Conservation (phyloP, 306 rosid genomes). For the Cicer cuneatum region DNA sequence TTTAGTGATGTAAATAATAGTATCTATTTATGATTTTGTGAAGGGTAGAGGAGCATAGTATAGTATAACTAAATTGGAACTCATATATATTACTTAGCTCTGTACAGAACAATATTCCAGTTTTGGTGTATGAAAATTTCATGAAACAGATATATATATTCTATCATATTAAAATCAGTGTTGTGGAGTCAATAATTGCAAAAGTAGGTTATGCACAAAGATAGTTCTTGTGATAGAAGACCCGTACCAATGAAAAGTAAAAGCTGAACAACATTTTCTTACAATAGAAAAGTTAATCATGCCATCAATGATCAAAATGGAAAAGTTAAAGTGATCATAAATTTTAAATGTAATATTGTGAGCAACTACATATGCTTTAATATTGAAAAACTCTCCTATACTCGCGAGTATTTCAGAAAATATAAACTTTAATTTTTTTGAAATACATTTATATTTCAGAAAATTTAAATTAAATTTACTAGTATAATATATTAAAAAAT, state of each 20-base stretch:
- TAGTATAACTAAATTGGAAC: conserved; percentile 18
- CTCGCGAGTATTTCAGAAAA: no score
- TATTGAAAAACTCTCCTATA: no score
- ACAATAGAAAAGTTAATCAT: no score
- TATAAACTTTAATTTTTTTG: no score
- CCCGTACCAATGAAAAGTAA: not conserved
- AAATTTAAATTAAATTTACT: no score
- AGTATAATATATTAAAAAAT: no score
- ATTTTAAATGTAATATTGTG: no score
- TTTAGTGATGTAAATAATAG: conserved; percentile 33
- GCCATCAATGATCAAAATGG: no score
- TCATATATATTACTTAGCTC: conserved; percentile 18
- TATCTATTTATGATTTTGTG: conserved; percentile 13
- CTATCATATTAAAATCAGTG: not conserved
- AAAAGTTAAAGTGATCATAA: no score
- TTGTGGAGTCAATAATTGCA: not conserved
- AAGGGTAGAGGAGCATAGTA: conserved; percentile 25
- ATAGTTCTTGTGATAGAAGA: not conserved
- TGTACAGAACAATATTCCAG: conserved; percentile 41
- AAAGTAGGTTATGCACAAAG: not conserved
- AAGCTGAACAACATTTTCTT: not conserved
- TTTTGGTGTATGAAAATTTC: conserved; percentile 22
- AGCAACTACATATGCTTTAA: no score
- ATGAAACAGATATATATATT: not conserved
- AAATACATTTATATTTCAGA: no score